Evolutionary conservation across 1,284 basidiomycete species (phyloP), one percentile per base, ranked within the genome.

Genomic region (Sphaerobolus stellatus): DNA sequence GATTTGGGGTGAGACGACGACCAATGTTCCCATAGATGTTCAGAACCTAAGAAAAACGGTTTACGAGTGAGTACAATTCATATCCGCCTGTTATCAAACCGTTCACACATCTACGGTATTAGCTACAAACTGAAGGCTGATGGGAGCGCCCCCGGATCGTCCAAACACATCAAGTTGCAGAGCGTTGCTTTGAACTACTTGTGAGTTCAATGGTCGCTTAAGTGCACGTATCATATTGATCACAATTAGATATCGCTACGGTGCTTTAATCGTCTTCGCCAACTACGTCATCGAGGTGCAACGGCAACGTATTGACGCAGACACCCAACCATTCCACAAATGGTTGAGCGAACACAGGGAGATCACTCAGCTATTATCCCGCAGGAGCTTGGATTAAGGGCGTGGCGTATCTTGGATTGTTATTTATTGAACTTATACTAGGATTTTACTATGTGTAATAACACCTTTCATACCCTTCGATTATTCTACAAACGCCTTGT

Each of bases 41-140:
- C 94, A 98, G 70, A 98, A 98, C 66, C 74, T 98, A 41, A 83
- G 94, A 43, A 92, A 90, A 67, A 90, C 94, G 0, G 89, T 97
- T 44, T 96, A 94, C 65, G 91, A 94, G 92, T 94, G 60, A 58
- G 68, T 24, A 18, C 25, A 36, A n/a, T 30, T 22, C 46, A 22
- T 45, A 14, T 27, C 44, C 33, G 3, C 33, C 18, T 27, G 14
- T 31, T n/a, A 45, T 38, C 28, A 13, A 18, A 13, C 22, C 34
- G 9, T 55, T n/a, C 16, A 5, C 34, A 52, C 30, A 43, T 9
- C 34, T 50, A 4, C 34, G 9, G 20, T 43, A 56, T 40, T 60
- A 94, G 92, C 68, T 95, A 94, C 75, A 96, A 97, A 70, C 77
- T 97, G 50, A 94, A 95, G 66, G 83, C 85, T 2, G 92, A 92